Percentiles rank a stretch among this genome's conserved stretches.
Evolutionary conservation across 495 filamentous ascomycete genomes (phyloP).

Genomic region (Penicillium taxi): DNA sequence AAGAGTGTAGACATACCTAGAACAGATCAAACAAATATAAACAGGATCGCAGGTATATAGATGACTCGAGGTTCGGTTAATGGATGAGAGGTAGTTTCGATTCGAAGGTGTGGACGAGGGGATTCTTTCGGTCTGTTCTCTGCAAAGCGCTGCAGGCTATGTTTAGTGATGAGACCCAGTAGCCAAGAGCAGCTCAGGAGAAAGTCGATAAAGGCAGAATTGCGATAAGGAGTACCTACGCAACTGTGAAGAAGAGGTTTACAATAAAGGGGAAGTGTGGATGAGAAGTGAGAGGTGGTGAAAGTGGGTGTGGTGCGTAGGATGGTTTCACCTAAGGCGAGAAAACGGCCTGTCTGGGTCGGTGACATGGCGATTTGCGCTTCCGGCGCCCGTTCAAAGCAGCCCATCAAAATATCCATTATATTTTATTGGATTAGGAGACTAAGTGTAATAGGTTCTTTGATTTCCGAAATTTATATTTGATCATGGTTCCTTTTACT

Average conservation of each 20-base stretch:
- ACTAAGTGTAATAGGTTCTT: not conserved
- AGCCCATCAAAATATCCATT: slow-evolving; percentile 21
- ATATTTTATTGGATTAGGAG: slow-evolving; percentile 1
- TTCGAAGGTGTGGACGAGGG: slow-evolving; percentile 21
- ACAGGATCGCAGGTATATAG: slow-evolving; percentile 25
- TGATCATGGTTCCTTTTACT: too few relatives aligned
- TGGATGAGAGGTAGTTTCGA: too few relatives aligned
- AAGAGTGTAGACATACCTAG: slow-evolving; percentile 32
- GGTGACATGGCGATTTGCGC: slow-evolving; percentile 35
- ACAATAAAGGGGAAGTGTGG: slow-evolving; percentile 8
- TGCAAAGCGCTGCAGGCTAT: slow-evolving; percentile 37
- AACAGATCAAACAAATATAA: slow-evolving; percentile 17
- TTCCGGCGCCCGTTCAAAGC: slow-evolving; percentile 19
- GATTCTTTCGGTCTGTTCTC: slow-evolving; percentile 28
- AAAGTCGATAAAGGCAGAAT: slow-evolving; percentile 8
- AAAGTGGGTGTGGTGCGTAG: slow-evolving; percentile 30
- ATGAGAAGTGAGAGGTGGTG: slow-evolving; percentile 12
- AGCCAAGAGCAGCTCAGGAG: slow-evolving; percentile 12
- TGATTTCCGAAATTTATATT: not conserved
- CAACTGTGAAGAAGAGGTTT: slow-evolving; percentile 9
- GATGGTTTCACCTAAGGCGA: slow-evolving; percentile 42
- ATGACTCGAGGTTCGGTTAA: too few relatives aligned
- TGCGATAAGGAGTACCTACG: slow-evolving; percentile 16
- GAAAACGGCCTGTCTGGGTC: slow-evolving; percentile 32
- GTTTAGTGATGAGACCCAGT: slow-evolving; percentile 36